Base-by-base conservation (phyloP, 129 eudicot species). In the Sambucus nigra region DNA sequence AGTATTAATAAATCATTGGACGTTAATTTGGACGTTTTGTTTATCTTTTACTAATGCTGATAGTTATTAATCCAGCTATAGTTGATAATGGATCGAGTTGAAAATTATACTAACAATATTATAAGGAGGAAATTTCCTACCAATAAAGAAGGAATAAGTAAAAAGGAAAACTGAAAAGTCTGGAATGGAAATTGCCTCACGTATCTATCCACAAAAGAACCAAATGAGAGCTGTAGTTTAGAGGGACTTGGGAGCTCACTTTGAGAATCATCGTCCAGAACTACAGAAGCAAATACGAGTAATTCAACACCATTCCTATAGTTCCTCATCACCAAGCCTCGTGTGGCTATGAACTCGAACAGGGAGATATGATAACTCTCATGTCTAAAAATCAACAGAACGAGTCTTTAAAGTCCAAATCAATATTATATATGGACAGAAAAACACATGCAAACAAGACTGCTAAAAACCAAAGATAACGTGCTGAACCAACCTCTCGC, bases 211-310 rank as follows among this genome's bases (percentile, higher is more conserved):
- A 18, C 10, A 31, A 42, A 0, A 42, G n/a, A 3, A 16, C 48
- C 2, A 16, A 42, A 42, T 18, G n/a, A 42, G 20, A 42, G 20
- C 15, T 42, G 48, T 2, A 40, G 20, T 42, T 16, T 42, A 14
- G 48, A 42, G 48, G 48, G 19, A 51, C 19, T 47, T 5, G 35
- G 45, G 55, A 59, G 19, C 74, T 72, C 55, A 88, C 94, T 66
- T 67, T 65, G 85, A 67, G 54, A 68, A 55, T 67, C 57, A 29
- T 12, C 19, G 16, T 45, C 65, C 71, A 82, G 61, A 29, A 52
- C 59, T 65, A 39, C 64, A 54, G 96, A 88, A 28, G 82, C 23
- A 47, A 83, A 57, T 18, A 88, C 71, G 32, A 80, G 59, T 54
- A 88, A 64, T 68, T 80, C 96, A 9, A 72, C 63, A 20, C 77